Base-by-base conservation (phyloP, 441 rosid species). In the Raphanus hybrid region DNA sequence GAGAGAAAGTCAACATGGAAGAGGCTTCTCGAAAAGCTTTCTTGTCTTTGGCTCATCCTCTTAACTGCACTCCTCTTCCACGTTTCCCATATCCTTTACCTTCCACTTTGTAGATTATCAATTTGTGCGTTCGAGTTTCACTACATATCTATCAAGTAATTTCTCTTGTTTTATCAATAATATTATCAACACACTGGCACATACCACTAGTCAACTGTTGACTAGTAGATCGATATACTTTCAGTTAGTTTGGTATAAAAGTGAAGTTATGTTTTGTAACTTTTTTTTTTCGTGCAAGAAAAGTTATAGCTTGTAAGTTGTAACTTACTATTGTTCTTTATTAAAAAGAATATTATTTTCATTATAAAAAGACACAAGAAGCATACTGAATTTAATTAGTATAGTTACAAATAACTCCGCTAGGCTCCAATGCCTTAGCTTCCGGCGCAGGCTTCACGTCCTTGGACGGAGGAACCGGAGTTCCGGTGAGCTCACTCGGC, bases 401-500 rank as follows among this genome's bases (percentile, higher is more conserved):
- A 78, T 80, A 89, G 78, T 86, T 89, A 37, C 81, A 43, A 27
- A 89, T 41, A 69, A 81, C 23, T 32, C 87, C 90, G 35, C 73
- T 77, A 0, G 91, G 87, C 77, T 82, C 83, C 10, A 87, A 73
- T 18, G 89, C 87, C 89, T 83, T 89, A 4, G 98, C 95, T 0
- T 83, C 90, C 0, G 89, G 85, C 60, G 67, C 64, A 1, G 97
- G 91, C 77, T 89, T 88, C 8, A 88, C 92, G 2, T 71, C 52
- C 2, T 91, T 92, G 59, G 74, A 60, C 0, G 96, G 96, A 0
- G 80, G 73, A n/a, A 90, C 90, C 0, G 89, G 84, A 34, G 77
- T 78, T 10, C 84, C 86, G 4, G 90, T 75, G 5, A 94, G 88
- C 80, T 87, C 97, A 16, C n/a, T 18, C 0, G 98, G 96, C 74